phyloP scores from a whole-genome alignment of 2,329 filamentous ascomycete species.

The Zasmidium cellare region DNA sequence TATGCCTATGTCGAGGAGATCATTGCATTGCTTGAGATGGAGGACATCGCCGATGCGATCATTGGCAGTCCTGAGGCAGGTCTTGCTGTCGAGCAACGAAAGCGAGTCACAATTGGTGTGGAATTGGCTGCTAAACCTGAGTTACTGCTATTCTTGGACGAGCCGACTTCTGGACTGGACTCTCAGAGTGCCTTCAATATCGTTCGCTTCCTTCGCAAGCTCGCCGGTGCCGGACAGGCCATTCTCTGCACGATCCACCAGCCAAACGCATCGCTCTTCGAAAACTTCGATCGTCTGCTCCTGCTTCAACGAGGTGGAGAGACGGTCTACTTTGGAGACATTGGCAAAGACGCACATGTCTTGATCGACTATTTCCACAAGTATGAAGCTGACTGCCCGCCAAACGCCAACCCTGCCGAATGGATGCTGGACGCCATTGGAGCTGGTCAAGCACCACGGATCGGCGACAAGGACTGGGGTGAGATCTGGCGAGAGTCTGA shows the following conservation, averaged over 20 bases:
- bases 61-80: slow-evolving; percentile 62
- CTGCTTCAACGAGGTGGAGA: slow-evolving; percentile 76
- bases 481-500: slow-evolving; percentile 75
- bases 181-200: slow-evolving; percentile 74
- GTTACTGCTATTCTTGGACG: slow-evolving; percentile 74
- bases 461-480: slow-evolving; percentile 76
- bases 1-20: slow-evolving; percentile 67
- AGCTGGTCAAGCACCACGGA: slow-evolving; percentile 69
- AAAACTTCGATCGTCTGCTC: slow-evolving; percentile 82
- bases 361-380: slow-evolving; percentile 60
- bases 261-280: slow-evolving; percentile 81
- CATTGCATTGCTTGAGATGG: slow-evolving; percentile 64
- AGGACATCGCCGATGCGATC: slow-evolving; percentile 65
- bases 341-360: slow-evolving; percentile 71
- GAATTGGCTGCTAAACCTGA: slow-evolving; percentile 66
- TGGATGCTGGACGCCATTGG: slow-evolving; percentile 87
- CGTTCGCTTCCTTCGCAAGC: slow-evolving; percentile 73
- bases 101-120: slow-evolving; percentile 65
- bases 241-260: slow-evolving; percentile 92
- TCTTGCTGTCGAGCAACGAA: slow-evolving; percentile 66
- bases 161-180: slow-evolving; percentile 75
- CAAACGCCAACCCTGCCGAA: slow-evolving; percentile 72
- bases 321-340: slow-evolving; percentile 83
- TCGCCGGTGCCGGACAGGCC: slow-evolving; percentile 77
- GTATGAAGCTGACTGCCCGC: slow-evolving; percentile 54